Evolutionary conservation across 139 green algal species (phyloP).

Genomic region (Tetradesmus lagerheimii): DNA sequence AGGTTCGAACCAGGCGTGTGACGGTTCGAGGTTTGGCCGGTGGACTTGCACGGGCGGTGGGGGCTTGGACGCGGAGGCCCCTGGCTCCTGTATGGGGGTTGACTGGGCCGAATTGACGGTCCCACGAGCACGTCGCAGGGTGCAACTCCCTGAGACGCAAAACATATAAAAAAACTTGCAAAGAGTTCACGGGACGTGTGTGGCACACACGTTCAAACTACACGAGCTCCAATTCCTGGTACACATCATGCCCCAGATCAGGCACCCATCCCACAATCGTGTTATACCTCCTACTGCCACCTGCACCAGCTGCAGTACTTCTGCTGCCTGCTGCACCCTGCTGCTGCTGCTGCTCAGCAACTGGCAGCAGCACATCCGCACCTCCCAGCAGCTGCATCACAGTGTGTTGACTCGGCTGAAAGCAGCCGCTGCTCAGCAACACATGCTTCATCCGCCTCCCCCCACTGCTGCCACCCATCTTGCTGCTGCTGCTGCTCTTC

Average conservation of each 20-base stretch:
- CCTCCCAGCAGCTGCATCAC: slow-evolving; percentile 26
- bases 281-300: not conserved
- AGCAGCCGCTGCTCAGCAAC: slow-evolving; percentile 4
- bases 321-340: not conserved
- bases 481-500: not conserved
- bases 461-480: not conserved
- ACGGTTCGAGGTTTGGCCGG: too few species aligned
- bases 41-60: too few species aligned
- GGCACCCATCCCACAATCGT: not conserved
- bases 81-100: too few species aligned
- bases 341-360: not conserved
- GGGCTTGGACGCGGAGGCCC: too few species aligned
- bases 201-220: not conserved
- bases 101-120: too few species aligned
- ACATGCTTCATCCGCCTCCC: slow-evolving; percentile 4
- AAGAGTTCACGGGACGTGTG: too few species aligned
- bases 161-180: too few species aligned
- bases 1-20: too few species aligned
- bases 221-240: slow-evolving; percentile 33
- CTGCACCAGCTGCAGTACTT: not conserved
- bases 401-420: slow-evolving; percentile 23
- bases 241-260: not conserved
- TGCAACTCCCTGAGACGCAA: too few species aligned
- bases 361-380: slow-evolving; percentile 1
- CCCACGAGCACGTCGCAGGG: too few species aligned